Evolutionary conservation across 805 yeast species (phyloP), one percentile per base, ranked within the genome.

Genomic region (Candida rishiriensis): DNA sequence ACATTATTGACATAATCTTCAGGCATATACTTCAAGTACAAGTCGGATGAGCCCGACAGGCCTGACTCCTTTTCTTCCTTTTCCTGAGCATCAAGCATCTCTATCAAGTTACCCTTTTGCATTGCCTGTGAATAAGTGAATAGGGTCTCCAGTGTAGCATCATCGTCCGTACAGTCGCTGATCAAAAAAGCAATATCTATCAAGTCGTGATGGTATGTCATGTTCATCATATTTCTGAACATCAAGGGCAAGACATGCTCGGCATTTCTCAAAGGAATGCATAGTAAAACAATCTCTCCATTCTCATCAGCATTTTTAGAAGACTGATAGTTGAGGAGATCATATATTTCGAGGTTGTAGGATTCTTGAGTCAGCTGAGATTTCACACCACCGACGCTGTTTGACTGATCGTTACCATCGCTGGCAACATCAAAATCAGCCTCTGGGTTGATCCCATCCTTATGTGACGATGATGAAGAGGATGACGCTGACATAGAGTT

Each of bases 161-260:
- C 93, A 37, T 65, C 75, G 31, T 71, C 73, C 1, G 89, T 79
- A 56, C 93, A 85, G 64, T 86, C 95, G 48, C 88, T 80, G 3
- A 86, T 90, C 56, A 86, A 69, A 56, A 86, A 86, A 14, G 89
- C 90, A 48, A 86, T 70, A 65, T 88, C 96, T 42, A 88, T 83
- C 50, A 86, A 66, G 18, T 77, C 73, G 60, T 88, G 96, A 43
- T 86, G 88, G 60, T 88, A 88, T 1, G 95, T 86, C 64, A 88
- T 69, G 62, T 88, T 87, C 91, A 85, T 85, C 64, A 88, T 68
- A 64, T 88, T 86, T 56, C 83, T 82, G 67, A 88, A 87, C 73
- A 89, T 88, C 70, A 87, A 70, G 11, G 93, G 89, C 49, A 88
- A 66, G 16, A 85, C 90, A 28, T 75, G 70, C 54, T 78, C 85